Base-by-base conservation (phyloP, 2,329 filamentous ascomycete genomes). In the Xylariaceae sp. region DNA sequence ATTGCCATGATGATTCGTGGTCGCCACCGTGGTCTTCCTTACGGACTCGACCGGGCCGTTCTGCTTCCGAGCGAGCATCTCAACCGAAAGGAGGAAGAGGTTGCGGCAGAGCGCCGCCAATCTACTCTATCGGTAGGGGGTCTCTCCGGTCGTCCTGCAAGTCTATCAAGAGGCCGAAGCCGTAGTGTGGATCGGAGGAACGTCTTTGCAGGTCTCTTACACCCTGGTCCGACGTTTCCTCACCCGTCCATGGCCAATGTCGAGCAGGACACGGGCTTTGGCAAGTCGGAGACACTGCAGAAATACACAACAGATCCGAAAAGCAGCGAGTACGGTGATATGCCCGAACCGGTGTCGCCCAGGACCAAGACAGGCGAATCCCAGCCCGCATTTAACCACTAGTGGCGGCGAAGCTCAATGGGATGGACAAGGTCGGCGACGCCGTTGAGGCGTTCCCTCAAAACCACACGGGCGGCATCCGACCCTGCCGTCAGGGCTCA, bases 1-100 rank as follows among this genome's bases (percentile, higher is more conserved):
- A 69, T 82, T 37, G 75, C 75, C 19, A 80, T 82, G 76, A 73
- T 80, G 59, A 72, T 83, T 36, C 77, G 79, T 56, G 79, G 79
- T 5, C 72, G 79, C 2, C 79, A 83, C 49, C 75, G 79, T 52
- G 79, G 78, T 34, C 60, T 83, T 4, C 79, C 79, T 1, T 83
- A 83, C 47, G 76, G 75, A 3, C 67, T 81, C 2, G 74, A 78
- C 47, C 66, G 72, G n/a, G 74, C 74, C 29, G 71, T 78, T 8
- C 60, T 77, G 8, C 57, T 78, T 12, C 73, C 74, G 4, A 75
- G 68, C 50, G 72, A 77, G 46, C 58, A 69, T 16, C 67, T 73
- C 15, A 68, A 73, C 46, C 61, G 64, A 35, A 69, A 65, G 38
- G 72, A 77, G 49, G 64, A 64, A 3, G 67, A 68, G 13, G 67